Evolutionary conservation across 2,329 filamentous ascomycete species (phyloP).

Genomic region (Xylariaceae sp.): DNA sequence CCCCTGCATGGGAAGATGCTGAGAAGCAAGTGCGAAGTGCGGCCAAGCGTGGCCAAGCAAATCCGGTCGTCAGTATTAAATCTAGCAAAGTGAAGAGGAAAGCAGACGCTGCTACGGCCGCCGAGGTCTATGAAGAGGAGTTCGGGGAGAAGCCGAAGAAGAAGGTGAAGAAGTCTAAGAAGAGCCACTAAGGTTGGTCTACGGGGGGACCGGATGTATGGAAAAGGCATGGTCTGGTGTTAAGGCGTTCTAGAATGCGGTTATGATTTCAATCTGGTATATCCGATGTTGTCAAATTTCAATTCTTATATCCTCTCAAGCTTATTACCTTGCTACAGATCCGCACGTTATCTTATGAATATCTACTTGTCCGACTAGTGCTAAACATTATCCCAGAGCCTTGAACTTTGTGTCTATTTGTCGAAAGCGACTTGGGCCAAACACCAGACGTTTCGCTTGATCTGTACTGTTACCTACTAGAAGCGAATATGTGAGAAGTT

Average conservation of each 20-base stretch:
- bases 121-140: constrained; percentile 68
- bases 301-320: not conserved
- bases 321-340: not conserved
- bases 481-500: too few species aligned
- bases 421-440: too few species aligned
- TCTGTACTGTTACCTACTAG: too few species aligned
- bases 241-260: constrained; percentile 21
- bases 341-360: too few species aligned
- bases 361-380: too few species aligned
- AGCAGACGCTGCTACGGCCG: constrained; percentile 59
- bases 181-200: constrained; percentile 39
- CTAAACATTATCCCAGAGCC: too few species aligned
- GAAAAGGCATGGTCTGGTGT: constrained; percentile 27
- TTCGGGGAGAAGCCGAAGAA: constrained; percentile 59
- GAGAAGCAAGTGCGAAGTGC: constrained; percentile 76
- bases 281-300: constrained; percentile 8
- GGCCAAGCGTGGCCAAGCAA: constrained; percentile 60
- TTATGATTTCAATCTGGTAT: constrained; percentile 1
- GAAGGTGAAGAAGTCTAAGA: constrained; percentile 61
- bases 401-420: too few species aligned
- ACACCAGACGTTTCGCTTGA: too few species aligned
- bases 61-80: constrained; percentile 80
- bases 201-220: constrained; percentile 7
- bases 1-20: constrained; percentile 69
- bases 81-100: constrained; percentile 80